Conservation (phyloP, 768 basidiomycete species). For the Hypsizygus marmoreus region DNA sequence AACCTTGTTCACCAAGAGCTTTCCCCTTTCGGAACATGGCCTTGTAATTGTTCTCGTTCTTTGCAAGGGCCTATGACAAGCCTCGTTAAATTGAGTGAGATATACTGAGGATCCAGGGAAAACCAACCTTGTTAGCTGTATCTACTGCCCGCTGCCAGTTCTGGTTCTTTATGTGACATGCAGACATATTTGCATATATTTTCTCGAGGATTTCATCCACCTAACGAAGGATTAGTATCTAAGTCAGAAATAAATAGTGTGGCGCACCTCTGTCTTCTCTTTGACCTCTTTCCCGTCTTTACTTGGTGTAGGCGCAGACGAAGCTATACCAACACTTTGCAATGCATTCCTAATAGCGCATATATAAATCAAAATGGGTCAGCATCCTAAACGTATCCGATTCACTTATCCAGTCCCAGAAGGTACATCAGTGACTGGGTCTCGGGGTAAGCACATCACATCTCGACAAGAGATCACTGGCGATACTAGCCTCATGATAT, state of each 20-base stretch:
- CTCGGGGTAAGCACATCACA: conserved; percentile 5
- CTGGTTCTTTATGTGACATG: conserved; percentile 76
- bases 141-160: conserved; percentile 82
- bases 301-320: conserved; percentile 26
- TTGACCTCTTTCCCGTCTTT: conserved; percentile 42
- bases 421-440: conserved; percentile 70
- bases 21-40: conserved; percentile 82
- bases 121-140: conserved; percentile 73
- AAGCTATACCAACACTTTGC: conserved; percentile 49
- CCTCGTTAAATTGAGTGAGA: neutral
- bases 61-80: conserved; percentile 61
- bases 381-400: conserved; percentile 1
- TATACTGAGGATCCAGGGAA: neutral
- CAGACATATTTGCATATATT: conserved; percentile 84
- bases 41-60: conserved; percentile 77
- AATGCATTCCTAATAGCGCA: conserved; percentile 50
- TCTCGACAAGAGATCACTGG: neutral
- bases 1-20: conserved; percentile 75
- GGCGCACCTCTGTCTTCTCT: conserved; percentile 66
- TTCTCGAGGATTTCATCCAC: conserved; percentile 77
- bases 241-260: neutral
- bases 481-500: conserved; percentile 65
- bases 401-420: conserved; percentile 77
- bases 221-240: conserved; percentile 35
- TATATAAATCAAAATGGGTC: neutral